Evolutionary conservation across 1,284 basidiomycete species (phyloP).

Genomic region (Schizophyllum commune): DNA sequence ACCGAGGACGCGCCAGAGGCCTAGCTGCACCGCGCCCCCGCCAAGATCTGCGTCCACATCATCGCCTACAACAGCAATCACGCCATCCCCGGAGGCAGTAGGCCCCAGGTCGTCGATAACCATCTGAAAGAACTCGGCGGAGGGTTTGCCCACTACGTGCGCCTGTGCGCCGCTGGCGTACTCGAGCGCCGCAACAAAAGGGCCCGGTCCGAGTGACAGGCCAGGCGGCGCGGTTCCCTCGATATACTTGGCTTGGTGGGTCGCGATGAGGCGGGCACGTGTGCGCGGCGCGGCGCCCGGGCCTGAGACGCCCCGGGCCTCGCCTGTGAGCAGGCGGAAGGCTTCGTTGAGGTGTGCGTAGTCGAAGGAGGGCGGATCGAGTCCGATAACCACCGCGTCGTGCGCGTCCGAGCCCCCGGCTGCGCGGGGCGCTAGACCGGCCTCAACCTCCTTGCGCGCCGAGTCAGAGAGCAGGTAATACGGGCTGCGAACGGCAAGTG

Average conservation of each 20-base stretch:
- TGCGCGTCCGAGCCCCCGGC: conserved; percentile 18
- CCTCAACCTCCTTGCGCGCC: conserved; percentile 40
- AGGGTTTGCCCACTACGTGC: conserved; percentile 61
- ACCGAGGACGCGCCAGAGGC: conserved; percentile 62
- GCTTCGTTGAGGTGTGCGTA: conserved; percentile 58
- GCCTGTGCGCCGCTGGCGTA: conserved; percentile 41
- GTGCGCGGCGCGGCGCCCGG: not conserved
- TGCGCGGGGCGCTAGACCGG: not conserved
- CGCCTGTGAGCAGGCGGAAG: conserved; percentile 50
- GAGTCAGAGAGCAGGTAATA: conserved; percentile 53
- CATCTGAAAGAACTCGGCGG: conserved; percentile 48
- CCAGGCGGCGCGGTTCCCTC: conserved; percentile 30
- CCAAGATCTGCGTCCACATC: conserved; percentile 62
- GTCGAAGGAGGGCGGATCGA: conserved; percentile 45
- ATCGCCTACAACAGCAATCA: conserved; percentile 59
- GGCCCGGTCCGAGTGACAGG: conserved; percentile 61
- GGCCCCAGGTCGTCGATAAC: conserved; percentile 39
- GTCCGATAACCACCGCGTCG: conserved; percentile 63
- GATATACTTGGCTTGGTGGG: conserved; percentile 48
- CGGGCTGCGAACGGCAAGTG: conserved; percentile 31
- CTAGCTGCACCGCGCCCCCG: conserved; percentile 50
- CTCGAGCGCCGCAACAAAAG: conserved; percentile 62
- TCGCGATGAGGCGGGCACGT: conserved; percentile 36
- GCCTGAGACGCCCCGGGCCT: not conserved
- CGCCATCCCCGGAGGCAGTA: conserved; percentile 16